Evolutionary conservation across 1,284 basidiomycete species (phyloP).

Genomic region (Apiotrichum domesticum): DNA sequence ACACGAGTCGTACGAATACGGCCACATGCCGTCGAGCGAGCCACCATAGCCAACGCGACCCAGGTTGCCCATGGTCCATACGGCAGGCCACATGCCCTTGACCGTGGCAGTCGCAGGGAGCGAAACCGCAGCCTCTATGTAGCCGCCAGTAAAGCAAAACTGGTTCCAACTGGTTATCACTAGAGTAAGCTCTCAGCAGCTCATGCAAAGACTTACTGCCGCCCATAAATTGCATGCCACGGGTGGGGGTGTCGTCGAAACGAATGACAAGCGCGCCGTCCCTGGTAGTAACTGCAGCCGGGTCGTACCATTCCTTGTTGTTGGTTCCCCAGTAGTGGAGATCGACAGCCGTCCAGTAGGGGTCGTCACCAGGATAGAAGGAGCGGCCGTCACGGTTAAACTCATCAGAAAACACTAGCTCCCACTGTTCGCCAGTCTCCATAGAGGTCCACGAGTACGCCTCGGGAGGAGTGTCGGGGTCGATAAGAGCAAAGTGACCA

Average conservation of each 20-base stretch:
- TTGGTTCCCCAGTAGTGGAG: slow-evolving; percentile 64
- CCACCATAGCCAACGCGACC: slow-evolving; percentile 51
- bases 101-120: slow-evolving; percentile 64
- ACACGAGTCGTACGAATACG: slow-evolving; percentile 52
- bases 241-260: slow-evolving; percentile 51
- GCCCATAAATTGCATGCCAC: slow-evolving; percentile 71
- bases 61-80: slow-evolving; percentile 50
- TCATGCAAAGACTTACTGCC: slow-evolving; percentile 50
- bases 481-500: slow-evolving; percentile 51
- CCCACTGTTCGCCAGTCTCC: slow-evolving; percentile 63
- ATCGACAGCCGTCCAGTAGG: slow-evolving; percentile 54
- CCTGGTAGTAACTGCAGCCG: slow-evolving; percentile 52
- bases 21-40: slow-evolving; percentile 49
- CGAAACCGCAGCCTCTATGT: slow-evolving; percentile 68
- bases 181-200: not conserved
- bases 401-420: slow-evolving; percentile 87
- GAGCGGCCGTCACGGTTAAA: slow-evolving; percentile 68
- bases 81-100: slow-evolving; percentile 62
- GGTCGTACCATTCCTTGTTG: slow-evolving; percentile 61
- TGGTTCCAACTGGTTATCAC: slow-evolving; percentile 69
- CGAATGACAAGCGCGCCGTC: slow-evolving; percentile 73
- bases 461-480: slow-evolving; percentile 59
- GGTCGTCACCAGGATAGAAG: slow-evolving; percentile 55
- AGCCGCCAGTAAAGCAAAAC: slow-evolving; percentile 82
- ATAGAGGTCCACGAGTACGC: slow-evolving; percentile 56